Evolutionary conservation across 352 stramenopile species (phyloP), one percentile per base, ranked within the genome.

Genomic region (Lagenidium giganteum): DNA sequence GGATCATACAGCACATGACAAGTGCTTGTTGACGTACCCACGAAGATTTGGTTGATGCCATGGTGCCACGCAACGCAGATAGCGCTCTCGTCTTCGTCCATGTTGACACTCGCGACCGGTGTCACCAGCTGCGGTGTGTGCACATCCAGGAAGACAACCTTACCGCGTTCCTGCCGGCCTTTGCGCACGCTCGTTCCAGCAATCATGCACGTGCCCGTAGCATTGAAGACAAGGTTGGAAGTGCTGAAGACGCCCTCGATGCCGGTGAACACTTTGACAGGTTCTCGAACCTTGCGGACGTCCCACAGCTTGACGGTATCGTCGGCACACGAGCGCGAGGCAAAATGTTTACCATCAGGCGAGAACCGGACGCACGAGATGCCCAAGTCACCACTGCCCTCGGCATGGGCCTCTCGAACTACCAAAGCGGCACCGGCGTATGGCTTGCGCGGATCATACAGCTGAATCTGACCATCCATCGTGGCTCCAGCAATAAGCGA

Each of bases 281-380:
- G 66, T 20, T 70, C 38, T 13, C 51, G 61, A 1, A 63, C 22
- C n/a, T 83, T 78, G 33, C 74, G 71, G 26, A 86, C 32, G 47
- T 89, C 74, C 77, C 74, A 89, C 12, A 89, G 46, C 37, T 87
- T 89, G 33, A 89, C 47, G 8, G 45, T 83, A 44, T 87, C 74
- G 29, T 89, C 77, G 12, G 64, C 32, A 31, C 70, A 83, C 2
- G 74, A 82, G 8, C 77, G 69, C 3, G 77, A 79, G 3, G 67
- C 77, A 24, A 87, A 48, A 8, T 66, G 59, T 18, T 64, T 70
- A 8, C 61, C 56, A 23, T 87, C 71, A 22, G 73, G 60, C 11
- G 77, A 80, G 54, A 89, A 87, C 2, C 65, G 62, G 20, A 89
- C 60, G 24, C 60, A 65, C 33, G 74, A 83, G 43, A 89, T 68